Evolutionary conservation across 2,329 filamentous ascomycete species (phyloP).

Genomic region (Neonectria punicea): DNA sequence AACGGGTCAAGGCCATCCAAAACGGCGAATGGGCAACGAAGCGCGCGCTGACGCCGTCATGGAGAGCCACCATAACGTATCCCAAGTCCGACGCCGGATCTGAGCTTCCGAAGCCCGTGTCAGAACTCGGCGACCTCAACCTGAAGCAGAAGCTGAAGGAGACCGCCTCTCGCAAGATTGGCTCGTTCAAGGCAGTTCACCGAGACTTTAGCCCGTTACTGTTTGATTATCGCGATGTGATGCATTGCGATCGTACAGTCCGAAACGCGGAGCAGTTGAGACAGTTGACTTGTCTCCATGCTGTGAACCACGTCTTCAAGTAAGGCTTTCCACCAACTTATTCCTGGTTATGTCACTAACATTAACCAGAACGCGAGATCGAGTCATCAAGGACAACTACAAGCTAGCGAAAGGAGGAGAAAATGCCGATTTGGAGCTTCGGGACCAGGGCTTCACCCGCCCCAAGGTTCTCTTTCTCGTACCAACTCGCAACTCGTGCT

Average conservation of each 20-base stretch:
- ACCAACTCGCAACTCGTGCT: slow-evolving; percentile 88
- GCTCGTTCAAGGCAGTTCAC: slow-evolving; percentile 70
- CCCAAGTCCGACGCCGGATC: slow-evolving; percentile 54
- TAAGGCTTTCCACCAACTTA: slow-evolving; percentile 47
- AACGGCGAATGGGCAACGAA: slow-evolving; percentile 62
- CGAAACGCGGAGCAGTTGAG: slow-evolving; percentile 76
- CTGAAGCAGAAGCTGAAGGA: slow-evolving; percentile 77
- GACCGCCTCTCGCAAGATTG: slow-evolving; percentile 62
- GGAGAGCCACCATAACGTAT: slow-evolving; percentile 58
- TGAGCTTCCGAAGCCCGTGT: slow-evolving; percentile 47
- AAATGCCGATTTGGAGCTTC: slow-evolving; percentile 74
- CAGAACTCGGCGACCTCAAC: slow-evolving; percentile 60
- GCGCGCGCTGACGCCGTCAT: slow-evolving; percentile 57
- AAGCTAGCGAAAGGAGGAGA: slow-evolving; percentile 75
- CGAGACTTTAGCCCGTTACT: slow-evolving; percentile 75
- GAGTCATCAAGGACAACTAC: slow-evolving; percentile 91
- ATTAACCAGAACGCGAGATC: slow-evolving; percentile 76
- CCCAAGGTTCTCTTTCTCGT: slow-evolving; percentile 93
- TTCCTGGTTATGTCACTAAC: slow-evolving; percentile 29
- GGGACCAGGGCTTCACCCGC: slow-evolving; percentile 94
- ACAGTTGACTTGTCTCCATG: slow-evolving; percentile 81
- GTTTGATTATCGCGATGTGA: slow-evolving; percentile 84
- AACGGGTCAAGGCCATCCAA: slow-evolving; percentile 62
- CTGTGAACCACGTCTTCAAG: slow-evolving; percentile 93
- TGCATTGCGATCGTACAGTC: slow-evolving; percentile 78